A percentile compares a stretch with the other conserved stretches of the same genome.
phyloP scores from a whole-genome alignment of 805 yeast genomes.

The Sugiyamaella lignohabitans region DNA sequence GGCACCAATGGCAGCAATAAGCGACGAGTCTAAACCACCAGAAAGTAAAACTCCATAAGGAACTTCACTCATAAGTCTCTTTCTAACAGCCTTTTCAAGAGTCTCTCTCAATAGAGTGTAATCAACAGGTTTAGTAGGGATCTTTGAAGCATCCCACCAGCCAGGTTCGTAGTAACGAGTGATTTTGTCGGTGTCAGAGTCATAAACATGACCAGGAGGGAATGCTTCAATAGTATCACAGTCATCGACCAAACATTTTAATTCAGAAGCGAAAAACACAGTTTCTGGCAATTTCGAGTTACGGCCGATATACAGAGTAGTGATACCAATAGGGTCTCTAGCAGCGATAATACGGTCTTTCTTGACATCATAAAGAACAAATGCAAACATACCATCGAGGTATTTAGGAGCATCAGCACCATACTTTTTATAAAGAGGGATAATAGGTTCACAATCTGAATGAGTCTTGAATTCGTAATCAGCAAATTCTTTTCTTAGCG shows the following conservation, averaged over 20 bases:
- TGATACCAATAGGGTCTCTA: constrained; percentile 97
- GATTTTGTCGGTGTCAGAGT: constrained; percentile 77
- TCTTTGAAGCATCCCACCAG: constrained; percentile 83
- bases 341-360: constrained; percentile 91
- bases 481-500: constrained; percentile 66
- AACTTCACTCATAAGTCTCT: constrained; percentile 99
- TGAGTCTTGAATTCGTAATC: constrained; percentile 77
- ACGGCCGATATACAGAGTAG: constrained; percentile 94
- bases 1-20: constrained; percentile 95
- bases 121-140: constrained; percentile 75
- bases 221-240: constrained; percentile 89
- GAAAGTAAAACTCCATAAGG: constrained; percentile 96
- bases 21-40: constrained; percentile 95
- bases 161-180: constrained; percentile 86
- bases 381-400: constrained; percentile 98
- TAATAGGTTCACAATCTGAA: constrained; percentile 96
- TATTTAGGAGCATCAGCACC: constrained; percentile 86
- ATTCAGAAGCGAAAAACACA: constrained; percentile 86
- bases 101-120: constrained; percentile 63
- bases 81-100: constrained; percentile 92
- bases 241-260: constrained; percentile 88
- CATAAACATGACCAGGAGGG: constrained; percentile 98
- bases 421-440: constrained; percentile 83
- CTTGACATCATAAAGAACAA: constrained; percentile 78
- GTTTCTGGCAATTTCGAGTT: constrained; percentile 60